Evolutionary conservation across 495 filamentous ascomycete species (phyloP).

Genomic region (Neurospora sp.): DNA sequence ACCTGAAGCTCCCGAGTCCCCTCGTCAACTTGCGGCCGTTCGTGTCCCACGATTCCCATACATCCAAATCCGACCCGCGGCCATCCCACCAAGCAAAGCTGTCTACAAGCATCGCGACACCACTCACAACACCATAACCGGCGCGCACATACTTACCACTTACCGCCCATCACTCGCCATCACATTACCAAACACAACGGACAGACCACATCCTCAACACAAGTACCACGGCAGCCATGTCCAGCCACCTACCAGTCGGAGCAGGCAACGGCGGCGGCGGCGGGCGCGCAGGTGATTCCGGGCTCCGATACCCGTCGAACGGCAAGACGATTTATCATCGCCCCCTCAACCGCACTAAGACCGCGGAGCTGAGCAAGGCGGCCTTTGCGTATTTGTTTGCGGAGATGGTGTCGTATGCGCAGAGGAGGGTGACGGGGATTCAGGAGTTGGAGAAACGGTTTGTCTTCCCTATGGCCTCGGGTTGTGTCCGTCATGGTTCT

Average conservation of each 20-base stretch:
- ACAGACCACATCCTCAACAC: not conserved
- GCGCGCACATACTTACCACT: not conserved
- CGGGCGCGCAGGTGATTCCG: slow-evolving; percentile 27
- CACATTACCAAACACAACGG: not conserved
- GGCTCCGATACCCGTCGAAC: slow-evolving; percentile 87
- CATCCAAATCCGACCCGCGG: not conserved
- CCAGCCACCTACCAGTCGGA: slow-evolving; percentile 1
- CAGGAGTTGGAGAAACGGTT: slow-evolving; percentile 91
- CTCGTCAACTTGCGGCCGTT: not conserved
- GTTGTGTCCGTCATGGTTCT: too few species aligned
- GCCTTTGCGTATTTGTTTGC: slow-evolving; percentile 93
- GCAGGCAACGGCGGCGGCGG: not conserved
- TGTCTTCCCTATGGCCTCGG: too few species aligned
- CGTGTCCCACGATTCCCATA: not conserved
- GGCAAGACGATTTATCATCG: slow-evolving; percentile 98
- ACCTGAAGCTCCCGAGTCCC: not conserved
- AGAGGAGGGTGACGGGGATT: slow-evolving; percentile 79
- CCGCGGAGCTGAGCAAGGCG: slow-evolving; percentile 77
- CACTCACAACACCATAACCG: not conserved
- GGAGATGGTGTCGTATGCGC: slow-evolving; percentile 95
- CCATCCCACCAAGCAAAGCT: not conserved
- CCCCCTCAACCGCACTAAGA: slow-evolving; percentile 78
- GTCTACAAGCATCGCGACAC: not conserved
- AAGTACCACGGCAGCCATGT: not conserved
- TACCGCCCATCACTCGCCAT: not conserved